Base-by-base conservation (phyloP, 805 yeast genomes). In the Wickerhamomyces subpelliculosus region DNA sequence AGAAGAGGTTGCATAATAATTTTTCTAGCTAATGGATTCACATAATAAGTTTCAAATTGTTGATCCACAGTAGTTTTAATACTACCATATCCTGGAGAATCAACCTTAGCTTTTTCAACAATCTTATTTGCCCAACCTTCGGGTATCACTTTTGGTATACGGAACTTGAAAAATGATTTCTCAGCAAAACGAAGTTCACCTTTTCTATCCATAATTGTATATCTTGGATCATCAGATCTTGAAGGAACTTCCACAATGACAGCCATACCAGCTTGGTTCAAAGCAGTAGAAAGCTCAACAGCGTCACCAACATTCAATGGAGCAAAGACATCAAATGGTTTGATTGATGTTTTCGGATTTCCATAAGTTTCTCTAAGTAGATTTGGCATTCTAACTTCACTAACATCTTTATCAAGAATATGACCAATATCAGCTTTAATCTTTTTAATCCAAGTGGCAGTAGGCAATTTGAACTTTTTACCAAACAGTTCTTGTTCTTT, bases 121-220 rank as follows among this genome's bases (percentile, higher is more conserved):
- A 51, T 42, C 29, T 55, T 47, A 1, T 44, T 26, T 16, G 67
- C 51, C 65, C 68, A 65, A 8, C 42, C 43, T 20, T 44, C 47
- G 0, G 78, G 74, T 18, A 77, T 61, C 2, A 75, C 67, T 6
- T 57, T 49, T 1, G 89, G 88, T 10, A 83, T 61, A 33, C 86
- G 62, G 23, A 74, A 49, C 27, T 64, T 61, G 37, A 81, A 67
- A 13, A 59, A 55, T 16, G 62, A 54, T 39, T 67, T 70, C 11
- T 72, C 61, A 2, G 66, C 65, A 58, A 71, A 80, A 3, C 61
- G 48, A 13, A 83, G 57, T 32, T 70, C 75, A 9, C 93, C 93
- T 40, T 70, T 70, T 23, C 68, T 65, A 38, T 72, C 70, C 35
- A 78, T 62, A 42, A 78, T 68, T 0, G 84, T 73, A 47, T 74